Conservation (phyloP, 768 basidiomycete species). For the Sporobolomyces phaffii region DNA sequence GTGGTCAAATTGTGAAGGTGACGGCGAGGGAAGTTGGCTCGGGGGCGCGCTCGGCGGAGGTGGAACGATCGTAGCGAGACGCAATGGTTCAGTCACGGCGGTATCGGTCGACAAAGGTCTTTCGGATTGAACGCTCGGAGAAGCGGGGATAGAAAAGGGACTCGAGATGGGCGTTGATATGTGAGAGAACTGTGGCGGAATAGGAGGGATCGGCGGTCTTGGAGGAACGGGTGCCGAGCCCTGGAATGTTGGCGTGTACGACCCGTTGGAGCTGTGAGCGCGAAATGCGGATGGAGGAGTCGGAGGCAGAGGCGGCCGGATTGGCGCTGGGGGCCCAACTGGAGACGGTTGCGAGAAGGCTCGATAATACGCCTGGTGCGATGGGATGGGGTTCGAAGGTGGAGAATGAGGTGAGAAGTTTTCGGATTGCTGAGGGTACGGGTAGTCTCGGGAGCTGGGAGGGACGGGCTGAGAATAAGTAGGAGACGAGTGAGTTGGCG, state of each 20-base stretch:
- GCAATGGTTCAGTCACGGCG: background rate
- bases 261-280: background rate
- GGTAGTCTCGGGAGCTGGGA: background rate
- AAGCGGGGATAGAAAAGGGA: background rate
- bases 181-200: background rate
- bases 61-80: background rate
- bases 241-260: no score
- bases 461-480: background rate
- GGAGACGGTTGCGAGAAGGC: background rate
- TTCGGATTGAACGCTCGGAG: background rate
- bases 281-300: background rate
- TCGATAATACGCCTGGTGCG: background rate
- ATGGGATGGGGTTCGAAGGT: background rate
- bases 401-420: no score
- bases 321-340: background rate
- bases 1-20: background rate
- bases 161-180: background rate
- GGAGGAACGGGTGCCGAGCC: background rate
- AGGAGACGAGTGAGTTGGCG: background rate
- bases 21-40: background rate
- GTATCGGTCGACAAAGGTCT: background rate
- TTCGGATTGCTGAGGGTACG: background rate
- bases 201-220: slow-evolving; percentile 5
- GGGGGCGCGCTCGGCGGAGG: background rate
- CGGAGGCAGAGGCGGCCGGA: background rate